Base-by-base conservation (phyloP, 2,329 filamentous ascomycete species). In the Neonectria hederae region DNA sequence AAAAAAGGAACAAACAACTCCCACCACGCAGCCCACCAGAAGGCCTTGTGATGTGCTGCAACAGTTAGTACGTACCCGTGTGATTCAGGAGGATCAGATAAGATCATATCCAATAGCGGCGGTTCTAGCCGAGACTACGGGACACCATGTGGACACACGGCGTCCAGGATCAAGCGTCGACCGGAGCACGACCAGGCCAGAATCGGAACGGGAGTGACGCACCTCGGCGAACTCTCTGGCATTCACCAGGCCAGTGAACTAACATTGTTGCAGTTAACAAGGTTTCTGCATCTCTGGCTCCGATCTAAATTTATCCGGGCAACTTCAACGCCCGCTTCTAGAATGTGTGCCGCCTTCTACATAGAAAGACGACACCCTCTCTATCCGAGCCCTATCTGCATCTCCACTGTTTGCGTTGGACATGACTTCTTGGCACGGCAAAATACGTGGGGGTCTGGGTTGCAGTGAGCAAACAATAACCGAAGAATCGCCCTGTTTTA, bases 11-110 rank as follows among this genome's bases (percentile, higher is more conserved):
- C 42, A 43, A 43, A 21, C 21, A 43, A 19, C 42, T 22, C 42
- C 11, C 42, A 7, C 42, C 14, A 45, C 21, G 42, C 42, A 45
- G 42, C 21, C 30, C 9, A 11, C 30, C 35, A 38, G 35, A 17
- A 17, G 35, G 35, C 35, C 35, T 14, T 38, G 35, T 38, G 35
- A 56, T 62, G 30, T n/a, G n/a, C n/a, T n/a, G n/a, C n/a, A n/a
- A n/a, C n/a, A n/a, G n/a, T n/a, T n/a, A n/a, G n/a, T n/a, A n/a
- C n/a, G n/a, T n/a, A n/a, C n/a, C n/a, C n/a, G n/a, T n/a, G n/a
- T n/a, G n/a, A n/a, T n/a, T n/a, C n/a, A n/a, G 32, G 57, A 58
- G 51, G 55, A 72, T 72, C 70, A 70, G 70, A 72, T 72, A 72
- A 72, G 70, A 72, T 72, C 19, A 60, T 52, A 45, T 62, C 70